These are phyloP conservation scores for Orbilia ellipsospora DNA, from an alignment of 2,329 filamentous ascomycete species.

Conservation along the genomic window DNA sequence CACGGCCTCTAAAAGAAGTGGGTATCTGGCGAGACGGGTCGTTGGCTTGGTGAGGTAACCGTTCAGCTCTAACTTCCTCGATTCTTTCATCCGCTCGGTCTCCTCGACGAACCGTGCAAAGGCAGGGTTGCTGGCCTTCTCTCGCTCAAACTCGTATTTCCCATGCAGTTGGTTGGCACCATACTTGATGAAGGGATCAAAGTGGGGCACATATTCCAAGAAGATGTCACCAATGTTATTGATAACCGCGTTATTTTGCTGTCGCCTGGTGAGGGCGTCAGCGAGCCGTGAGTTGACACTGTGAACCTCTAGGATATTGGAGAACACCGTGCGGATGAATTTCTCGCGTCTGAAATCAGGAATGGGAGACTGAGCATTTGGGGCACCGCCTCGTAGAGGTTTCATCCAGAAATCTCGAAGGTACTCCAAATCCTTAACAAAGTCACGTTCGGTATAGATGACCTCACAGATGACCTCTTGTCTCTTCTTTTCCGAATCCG, in stretches of 20 bases:
- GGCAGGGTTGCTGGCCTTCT: constrained; percentile 83
- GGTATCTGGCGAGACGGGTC: constrained; percentile 92
- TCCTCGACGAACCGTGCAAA: constrained; percentile 96
- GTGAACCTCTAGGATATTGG: constrained; percentile 94
- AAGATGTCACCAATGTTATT: constrained; percentile 93
- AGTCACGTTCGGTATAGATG: constrained; percentile 98
- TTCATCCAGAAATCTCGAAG: constrained; percentile 98
- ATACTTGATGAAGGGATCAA: constrained; percentile 95
- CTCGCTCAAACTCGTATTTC: constrained; percentile 98
- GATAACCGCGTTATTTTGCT: constrained; percentile 90
- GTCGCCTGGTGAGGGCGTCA: constrained; percentile 85
- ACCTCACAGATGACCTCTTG: constrained; percentile 98
- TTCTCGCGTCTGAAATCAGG: constrained; percentile 86
- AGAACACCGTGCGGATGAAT: constrained; percentile 94
- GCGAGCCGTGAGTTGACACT: constrained; percentile 89
- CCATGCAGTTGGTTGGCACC: constrained; percentile 95
- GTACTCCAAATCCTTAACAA: constrained; percentile 98
- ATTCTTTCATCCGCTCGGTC: constrained; percentile 94
- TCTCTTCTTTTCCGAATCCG: constrained; percentile 92
- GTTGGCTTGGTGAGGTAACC: constrained; percentile 98
- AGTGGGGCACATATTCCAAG: constrained; percentile 87
- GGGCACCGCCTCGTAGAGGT: constrained; percentile 79
- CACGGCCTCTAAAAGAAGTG: constrained; percentile 88
- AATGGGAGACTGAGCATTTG: constrained; percentile 78
- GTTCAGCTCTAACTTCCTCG: constrained; percentile 94